Percentiles rank a stretch among this genome's conserved stretches.
These are phyloP conservation scores for Melanopsichium pennsylvanicum DNA, from an alignment of 1,284 basidiomycete species.

Conservation along the genomic window DNA sequence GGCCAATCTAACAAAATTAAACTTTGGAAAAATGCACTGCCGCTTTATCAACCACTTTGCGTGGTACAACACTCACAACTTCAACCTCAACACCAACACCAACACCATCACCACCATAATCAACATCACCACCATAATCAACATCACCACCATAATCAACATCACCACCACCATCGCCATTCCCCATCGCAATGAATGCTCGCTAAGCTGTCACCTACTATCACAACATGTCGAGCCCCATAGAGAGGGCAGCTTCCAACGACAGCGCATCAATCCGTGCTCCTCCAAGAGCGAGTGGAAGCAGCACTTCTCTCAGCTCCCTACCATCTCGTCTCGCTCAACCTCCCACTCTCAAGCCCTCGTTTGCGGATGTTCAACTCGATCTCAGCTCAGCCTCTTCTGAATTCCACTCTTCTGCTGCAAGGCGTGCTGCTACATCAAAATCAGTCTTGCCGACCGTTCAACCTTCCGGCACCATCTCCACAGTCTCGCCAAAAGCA, in stretches of 20 bases:
- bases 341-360: conserved; percentile 34
- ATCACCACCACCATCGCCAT: background rate
- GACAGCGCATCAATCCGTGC: conserved; percentile 20
- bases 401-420: background rate
- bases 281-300: conserved; percentile 12
- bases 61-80: no score
- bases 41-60: no score
- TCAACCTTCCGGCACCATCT: conserved; percentile 8
- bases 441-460: conserved; percentile 8
- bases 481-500: conserved; percentile 24
- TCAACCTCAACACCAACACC: background rate
- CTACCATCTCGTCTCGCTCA: conserved; percentile 33
- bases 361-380: conserved; percentile 44
- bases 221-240: conserved; percentile 26
- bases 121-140: background rate
- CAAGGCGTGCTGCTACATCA: background rate
- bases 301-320: conserved; percentile 46
- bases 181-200: no score
- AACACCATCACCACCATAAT: background rate
- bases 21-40: no score
- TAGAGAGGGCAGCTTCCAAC: conserved; percentile 19
- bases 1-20: no score
- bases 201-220: no score
- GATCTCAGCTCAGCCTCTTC: conserved; percentile 46
- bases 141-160: conserved; percentile 5